Conservation (phyloP, 2,329 filamentous ascomycete species). For the Diaporthe sp. region DNA sequence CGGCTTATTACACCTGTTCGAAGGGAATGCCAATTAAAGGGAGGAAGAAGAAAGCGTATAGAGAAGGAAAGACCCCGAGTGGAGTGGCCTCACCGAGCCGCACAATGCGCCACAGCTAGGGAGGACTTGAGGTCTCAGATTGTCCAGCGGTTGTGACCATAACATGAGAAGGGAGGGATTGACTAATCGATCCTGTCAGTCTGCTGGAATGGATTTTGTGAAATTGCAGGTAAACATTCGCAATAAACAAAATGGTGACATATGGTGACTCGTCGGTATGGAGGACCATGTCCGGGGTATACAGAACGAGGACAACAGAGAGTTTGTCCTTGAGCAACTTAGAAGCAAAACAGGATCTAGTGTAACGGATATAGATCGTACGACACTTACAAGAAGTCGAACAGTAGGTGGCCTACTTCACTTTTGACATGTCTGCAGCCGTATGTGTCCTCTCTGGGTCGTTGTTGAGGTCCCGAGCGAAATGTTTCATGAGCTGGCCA, state of each 20-base stretch:
- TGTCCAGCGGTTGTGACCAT: not conserved
- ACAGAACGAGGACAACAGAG: not conserved
- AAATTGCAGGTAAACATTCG: not conserved
- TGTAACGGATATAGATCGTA: not conserved
- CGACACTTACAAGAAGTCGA: not conserved
- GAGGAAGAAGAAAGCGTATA: not conserved
- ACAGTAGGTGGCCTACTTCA: not conserved
- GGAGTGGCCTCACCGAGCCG: not conserved
- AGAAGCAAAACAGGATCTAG: not conserved
- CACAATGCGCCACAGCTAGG: constrained; percentile 12
- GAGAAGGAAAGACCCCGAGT: not conserved
- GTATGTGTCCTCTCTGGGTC: not conserved
- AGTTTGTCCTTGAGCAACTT: not conserved
- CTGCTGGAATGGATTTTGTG: not conserved
- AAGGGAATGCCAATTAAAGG: not conserved
- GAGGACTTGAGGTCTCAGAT: constrained; percentile 29
- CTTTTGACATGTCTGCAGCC: not conserved
- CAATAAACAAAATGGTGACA: not conserved
- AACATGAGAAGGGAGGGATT: not conserved
- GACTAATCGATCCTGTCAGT: not conserved
- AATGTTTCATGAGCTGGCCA: constrained; percentile 26
- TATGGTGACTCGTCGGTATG: not conserved
- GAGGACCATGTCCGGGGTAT: not conserved
- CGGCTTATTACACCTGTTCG: not conserved
- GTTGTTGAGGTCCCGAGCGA: not conserved